Conservation (phyloP, 768 basidiomycete species). For the Suillus bovinus region DNA sequence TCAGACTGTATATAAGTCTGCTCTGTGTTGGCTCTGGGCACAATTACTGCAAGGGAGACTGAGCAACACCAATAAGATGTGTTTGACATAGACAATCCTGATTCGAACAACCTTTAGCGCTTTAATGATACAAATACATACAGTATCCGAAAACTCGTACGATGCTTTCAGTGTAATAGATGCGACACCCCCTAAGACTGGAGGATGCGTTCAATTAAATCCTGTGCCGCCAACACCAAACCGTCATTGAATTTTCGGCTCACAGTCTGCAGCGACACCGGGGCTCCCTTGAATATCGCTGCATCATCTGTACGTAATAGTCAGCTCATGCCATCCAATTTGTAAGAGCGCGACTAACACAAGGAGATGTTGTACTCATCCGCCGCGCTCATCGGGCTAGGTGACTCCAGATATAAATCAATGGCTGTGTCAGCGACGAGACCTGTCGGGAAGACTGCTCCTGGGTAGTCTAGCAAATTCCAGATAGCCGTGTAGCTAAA, state of each 20-base stretch:
- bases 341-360: slow-evolving; percentile 17
- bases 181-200: slow-evolving; percentile 15
- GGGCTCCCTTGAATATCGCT: slow-evolving; percentile 15
- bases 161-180: slow-evolving; percentile 11
- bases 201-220: slow-evolving; percentile 25
- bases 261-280: slow-evolving; percentile 24
- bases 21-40: no score
- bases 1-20: no score
- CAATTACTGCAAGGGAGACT: not conserved
- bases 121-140: not conserved
- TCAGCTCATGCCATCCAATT: slow-evolving; percentile 12
- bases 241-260: slow-evolving; percentile 29
- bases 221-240: slow-evolving; percentile 26
- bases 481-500: slow-evolving; percentile 41
- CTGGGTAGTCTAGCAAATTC: slow-evolving; percentile 47
- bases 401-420: slow-evolving; percentile 19
- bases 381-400: slow-evolving; percentile 18
- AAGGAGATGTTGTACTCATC: slow-evolving; percentile 20
- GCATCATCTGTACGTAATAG: slow-evolving; percentile 22
- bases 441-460: slow-evolving; percentile 46
- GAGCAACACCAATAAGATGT: not conserved
- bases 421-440: slow-evolving; percentile 27
- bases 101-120: not conserved
- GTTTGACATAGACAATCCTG: not conserved
- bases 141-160: not conserved